These are phyloP conservation scores for Eutrema salsugineum DNA, from an alignment of 441 rosid species.

Conservation along the genomic window DNA sequence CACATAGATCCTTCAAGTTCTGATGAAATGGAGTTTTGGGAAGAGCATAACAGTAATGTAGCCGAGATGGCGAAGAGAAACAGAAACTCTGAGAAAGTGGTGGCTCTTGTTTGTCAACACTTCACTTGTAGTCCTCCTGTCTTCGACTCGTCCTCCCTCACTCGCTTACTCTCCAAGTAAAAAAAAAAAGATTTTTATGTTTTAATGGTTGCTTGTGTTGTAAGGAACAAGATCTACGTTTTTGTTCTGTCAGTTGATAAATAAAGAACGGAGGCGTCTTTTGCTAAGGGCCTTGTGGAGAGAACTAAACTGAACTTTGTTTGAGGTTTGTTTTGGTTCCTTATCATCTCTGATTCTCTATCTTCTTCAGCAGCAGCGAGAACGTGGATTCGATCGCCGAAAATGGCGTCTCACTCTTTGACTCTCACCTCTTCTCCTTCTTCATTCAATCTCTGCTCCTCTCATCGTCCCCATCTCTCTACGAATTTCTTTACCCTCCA, in stretches of 20 bases:
- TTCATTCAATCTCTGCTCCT: background rate
- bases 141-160: slow-evolving; percentile 44
- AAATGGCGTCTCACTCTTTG: slow-evolving; percentile 12
- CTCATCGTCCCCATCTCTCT: slow-evolving; percentile 5
- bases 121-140: slow-evolving; percentile 78
- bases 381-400: background rate
- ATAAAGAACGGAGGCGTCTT: background rate
- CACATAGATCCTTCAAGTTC: slow-evolving; percentile 62
- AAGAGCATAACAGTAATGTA: slow-evolving; percentile 48
- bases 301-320: background rate
- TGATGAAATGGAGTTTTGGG: slow-evolving; percentile 82
- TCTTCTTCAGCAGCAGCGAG: background rate
- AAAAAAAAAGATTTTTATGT: background rate
- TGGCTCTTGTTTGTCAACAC: slow-evolving; percentile 84
- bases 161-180: slow-evolving; percentile 50
- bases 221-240: background rate
- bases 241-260: background rate
- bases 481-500: background rate
- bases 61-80: slow-evolving; percentile 66
- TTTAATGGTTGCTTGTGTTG: slow-evolving; percentile 8
- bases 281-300: background rate
- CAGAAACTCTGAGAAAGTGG: slow-evolving; percentile 45
- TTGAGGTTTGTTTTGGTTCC: background rate
- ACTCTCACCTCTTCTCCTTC: slow-evolving; percentile 19
- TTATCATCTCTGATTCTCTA: background rate